These are phyloP conservation scores for Leccinum subrobustum DNA, from an alignment of 1,284 basidiomycete species.

Conservation along the genomic window DNA sequence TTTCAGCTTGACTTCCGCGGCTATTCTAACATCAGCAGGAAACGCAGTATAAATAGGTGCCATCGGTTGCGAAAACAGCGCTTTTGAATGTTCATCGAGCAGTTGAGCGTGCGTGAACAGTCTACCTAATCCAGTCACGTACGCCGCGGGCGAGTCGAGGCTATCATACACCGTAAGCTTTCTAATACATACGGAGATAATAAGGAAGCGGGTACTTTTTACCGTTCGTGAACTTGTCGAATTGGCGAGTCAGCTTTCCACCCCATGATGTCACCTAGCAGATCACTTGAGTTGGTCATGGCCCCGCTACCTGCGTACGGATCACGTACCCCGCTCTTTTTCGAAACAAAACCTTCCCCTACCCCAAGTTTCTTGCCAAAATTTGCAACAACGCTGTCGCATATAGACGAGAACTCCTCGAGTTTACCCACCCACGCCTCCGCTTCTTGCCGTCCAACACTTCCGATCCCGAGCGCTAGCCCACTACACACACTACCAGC, in stretches of 20 bases:
- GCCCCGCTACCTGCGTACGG: neutral
- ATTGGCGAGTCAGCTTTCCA: conserved; percentile 75
- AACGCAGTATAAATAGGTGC: conserved; percentile 74
- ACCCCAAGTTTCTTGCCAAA: conserved; percentile 90
- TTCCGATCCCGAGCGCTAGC: conserved; percentile 66
- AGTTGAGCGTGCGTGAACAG: conserved; percentile 78
- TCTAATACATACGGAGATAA: conserved; percentile 7
- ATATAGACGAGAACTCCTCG: conserved; percentile 71
- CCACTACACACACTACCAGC: conserved; percentile 76
- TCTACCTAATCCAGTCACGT: conserved; percentile 76
- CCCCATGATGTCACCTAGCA: conserved; percentile 66
- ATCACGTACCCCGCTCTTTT: conserved; percentile 68
- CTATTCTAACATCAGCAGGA: conserved; percentile 57
- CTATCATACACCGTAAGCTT: conserved; percentile 41
- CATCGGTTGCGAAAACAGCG: conserved; percentile 60
- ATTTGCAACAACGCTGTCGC: conserved; percentile 83
- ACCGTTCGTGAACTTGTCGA: conserved; percentile 90
- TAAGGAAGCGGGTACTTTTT: conserved; percentile 67
- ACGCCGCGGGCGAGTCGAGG: conserved; percentile 83
- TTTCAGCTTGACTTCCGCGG: conserved; percentile 74
- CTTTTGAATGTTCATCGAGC: conserved; percentile 85
- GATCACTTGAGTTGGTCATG: conserved; percentile 19
- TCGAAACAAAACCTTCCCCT: conserved; percentile 77
- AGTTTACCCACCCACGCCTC: conserved; percentile 69
- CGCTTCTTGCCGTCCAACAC: conserved; percentile 68